Percentiles rank a stretch among this genome's conserved stretches.
These are phyloP conservation scores for Pichia sporocuriosa DNA, from an alignment of 805 yeast genomes.

Conservation along the genomic window DNA sequence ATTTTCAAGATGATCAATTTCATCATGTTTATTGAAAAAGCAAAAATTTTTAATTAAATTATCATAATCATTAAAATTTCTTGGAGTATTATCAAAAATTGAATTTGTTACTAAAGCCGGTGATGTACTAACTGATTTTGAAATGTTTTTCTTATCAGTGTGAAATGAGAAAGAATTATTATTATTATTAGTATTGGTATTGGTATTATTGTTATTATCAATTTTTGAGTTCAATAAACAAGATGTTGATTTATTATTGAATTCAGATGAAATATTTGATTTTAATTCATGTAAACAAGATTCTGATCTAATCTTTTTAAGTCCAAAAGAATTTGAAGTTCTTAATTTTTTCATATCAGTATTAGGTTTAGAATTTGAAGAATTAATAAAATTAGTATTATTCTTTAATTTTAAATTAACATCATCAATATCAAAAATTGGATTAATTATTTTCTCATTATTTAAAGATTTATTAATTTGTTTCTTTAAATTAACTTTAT, in stretches of 20 bases:
- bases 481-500: slow-evolving; percentile 28
- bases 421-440: slow-evolving; percentile 24
- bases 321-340: slow-evolving; percentile 21
- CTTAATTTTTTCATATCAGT: slow-evolving; percentile 17
- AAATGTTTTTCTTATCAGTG: background rate
- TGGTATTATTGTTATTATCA: background rate
- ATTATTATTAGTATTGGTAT: background rate
- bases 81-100: slow-evolving; percentile 13
- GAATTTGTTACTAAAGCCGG: too few relatives aligned
- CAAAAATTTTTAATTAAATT: slow-evolving; percentile 9
- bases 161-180: too few relatives aligned
- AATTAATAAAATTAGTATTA: slow-evolving; percentile 26
- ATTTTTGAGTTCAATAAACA: background rate
- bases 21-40: slow-evolving; percentile 8
- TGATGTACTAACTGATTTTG: slow-evolving; percentile 7
- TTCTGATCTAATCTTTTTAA: slow-evolving; percentile 28
- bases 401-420: slow-evolving; percentile 25
- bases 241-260: slow-evolving; percentile 1
- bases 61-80: slow-evolving; percentile 10
- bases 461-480: background rate
- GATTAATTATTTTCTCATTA: background rate
- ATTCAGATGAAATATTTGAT: background rate
- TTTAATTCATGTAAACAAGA: slow-evolving; percentile 21
- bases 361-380: slow-evolving; percentile 15
- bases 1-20: too few relatives aligned